Evolutionary conservation across 2,329 filamentous ascomycete species (phyloP).

Genomic region (Aureobasidium leucospermi): DNA sequence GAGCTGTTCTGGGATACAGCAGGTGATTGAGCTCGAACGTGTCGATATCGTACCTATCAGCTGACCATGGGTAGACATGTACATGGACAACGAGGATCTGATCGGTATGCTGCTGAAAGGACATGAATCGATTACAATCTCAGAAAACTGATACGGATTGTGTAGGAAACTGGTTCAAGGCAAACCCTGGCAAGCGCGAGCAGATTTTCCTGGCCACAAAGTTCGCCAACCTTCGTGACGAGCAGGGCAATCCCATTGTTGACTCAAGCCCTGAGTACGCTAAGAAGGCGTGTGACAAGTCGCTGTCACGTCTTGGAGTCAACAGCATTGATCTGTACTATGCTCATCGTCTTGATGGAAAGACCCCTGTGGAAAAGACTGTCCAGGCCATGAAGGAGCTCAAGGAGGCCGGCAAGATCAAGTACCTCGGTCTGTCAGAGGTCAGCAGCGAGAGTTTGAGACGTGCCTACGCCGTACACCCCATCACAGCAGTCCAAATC

Average conservation of each 20-base stretch:
- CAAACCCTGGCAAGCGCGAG: conserved; percentile 40
- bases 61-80: conserved; percentile 42
- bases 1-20: conserved; percentile 46
- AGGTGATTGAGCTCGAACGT: conserved; percentile 13
- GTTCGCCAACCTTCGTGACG: conserved; percentile 39
- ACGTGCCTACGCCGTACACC: conserved; percentile 42
- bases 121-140: not conserved
- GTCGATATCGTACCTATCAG: conserved; percentile 24
- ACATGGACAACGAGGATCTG: conserved; percentile 38
- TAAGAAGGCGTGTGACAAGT: conserved; percentile 32
- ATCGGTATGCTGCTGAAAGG: conserved; percentile 28
- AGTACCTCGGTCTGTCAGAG: conserved; percentile 45
- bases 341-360: conserved; percentile 36
- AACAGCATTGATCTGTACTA: conserved; percentile 39
- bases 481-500: conserved; percentile 47
- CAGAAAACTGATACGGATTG: not conserved
- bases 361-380: conserved; percentile 39
- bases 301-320: conserved; percentile 32
- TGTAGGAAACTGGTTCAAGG: conserved; percentile 29
- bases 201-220: conserved; percentile 48
- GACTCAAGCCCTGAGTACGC: conserved; percentile 36
- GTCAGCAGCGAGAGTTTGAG: conserved; percentile 43
- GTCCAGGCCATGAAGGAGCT: conserved; percentile 37
- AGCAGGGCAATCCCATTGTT: conserved; percentile 31
- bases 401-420: conserved; percentile 47